Conservation (phyloP, 2,329 filamentous ascomycete genomes). For the Penicillium palitans region DNA sequence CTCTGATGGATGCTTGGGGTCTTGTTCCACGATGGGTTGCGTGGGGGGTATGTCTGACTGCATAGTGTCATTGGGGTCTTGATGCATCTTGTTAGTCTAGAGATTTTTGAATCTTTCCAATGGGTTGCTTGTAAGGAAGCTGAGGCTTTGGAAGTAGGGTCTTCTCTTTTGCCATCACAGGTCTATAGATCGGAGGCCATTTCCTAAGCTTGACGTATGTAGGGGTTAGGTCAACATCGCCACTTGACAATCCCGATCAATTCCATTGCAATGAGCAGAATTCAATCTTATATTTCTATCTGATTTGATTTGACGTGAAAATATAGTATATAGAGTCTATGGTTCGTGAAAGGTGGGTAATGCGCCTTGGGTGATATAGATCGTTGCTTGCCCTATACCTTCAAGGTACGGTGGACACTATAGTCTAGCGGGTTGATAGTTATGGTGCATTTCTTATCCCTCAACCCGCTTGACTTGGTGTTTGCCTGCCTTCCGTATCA, state of each 20-base stretch:
- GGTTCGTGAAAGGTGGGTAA: neutral
- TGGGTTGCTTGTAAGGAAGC: neutral
- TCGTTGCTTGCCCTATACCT: neutral
- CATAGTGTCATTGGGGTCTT: conserved; percentile 4
- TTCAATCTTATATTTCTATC: neutral
- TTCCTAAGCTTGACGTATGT: conserved; percentile 28
- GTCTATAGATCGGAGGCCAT: conserved; percentile 12
- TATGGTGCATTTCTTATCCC: neutral
- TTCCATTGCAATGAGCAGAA: conserved; percentile 1
- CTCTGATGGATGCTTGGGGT: neutral
- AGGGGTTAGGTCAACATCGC: conserved; percentile 20
- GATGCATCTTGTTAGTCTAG: neutral
- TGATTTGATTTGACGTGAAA: neutral
- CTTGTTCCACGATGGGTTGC: conserved; percentile 1
- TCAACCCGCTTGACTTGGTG: neutral
- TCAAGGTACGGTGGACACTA: neutral
- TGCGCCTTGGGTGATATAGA: neutral
- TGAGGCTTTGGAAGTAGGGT: neutral
- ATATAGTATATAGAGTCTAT: neutral
- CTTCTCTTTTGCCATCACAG: conserved; percentile 3
- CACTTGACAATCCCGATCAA: conserved; percentile 11
- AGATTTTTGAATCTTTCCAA: neutral
- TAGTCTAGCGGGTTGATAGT: neutral
- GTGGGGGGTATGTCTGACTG: conserved; percentile 8
- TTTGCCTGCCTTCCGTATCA: neutral